Percentiles rank a stretch among this genome's conserved stretches.
Conservation (phyloP, 176 grass and related monocot genomes). For the Canna indica region DNA sequence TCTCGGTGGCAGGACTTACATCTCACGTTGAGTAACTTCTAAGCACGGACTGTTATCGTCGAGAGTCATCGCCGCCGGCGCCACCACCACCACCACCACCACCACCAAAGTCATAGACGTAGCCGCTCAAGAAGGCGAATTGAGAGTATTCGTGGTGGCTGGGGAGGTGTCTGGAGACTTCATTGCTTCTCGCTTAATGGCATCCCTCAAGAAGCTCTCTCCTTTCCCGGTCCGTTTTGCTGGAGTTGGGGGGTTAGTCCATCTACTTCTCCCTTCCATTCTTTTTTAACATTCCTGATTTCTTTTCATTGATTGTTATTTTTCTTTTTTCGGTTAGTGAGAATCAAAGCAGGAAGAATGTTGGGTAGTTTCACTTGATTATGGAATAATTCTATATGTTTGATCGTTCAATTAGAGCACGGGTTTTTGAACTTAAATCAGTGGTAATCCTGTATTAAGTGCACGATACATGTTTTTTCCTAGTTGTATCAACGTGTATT, state of each 20-base stretch:
- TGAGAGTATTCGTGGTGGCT: slow-evolving; percentile 82
- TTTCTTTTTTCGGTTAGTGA: background rate
- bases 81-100: background rate
- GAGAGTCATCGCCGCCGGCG: background rate
- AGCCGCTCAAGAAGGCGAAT: slow-evolving; percentile 62
- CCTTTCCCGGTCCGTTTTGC: slow-evolving; percentile 66
- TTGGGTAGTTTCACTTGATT: background rate
- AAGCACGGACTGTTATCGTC: background rate
- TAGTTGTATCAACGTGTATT: background rate
- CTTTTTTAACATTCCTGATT: background rate
- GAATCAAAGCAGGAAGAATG: background rate
- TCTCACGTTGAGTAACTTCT: background rate
- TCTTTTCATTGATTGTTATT: background rate
- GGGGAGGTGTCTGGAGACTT: slow-evolving; percentile 94
- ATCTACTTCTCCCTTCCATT: background rate
- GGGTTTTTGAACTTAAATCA: background rate
- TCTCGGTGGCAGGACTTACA: background rate
- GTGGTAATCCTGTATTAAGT: background rate
- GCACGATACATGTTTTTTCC: too few species aligned
- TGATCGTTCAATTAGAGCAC: background rate
- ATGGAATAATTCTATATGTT: background rate
- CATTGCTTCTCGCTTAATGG: slow-evolving; percentile 77
- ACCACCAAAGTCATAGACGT: slow-evolving; percentile 36
- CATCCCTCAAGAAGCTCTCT: slow-evolving; percentile 51
- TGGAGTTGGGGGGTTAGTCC: slow-evolving; percentile 68